A percentile compares a stretch with the other conserved stretches of the same genome.
These are phyloP conservation scores for Oidiodendron maius DNA, from an alignment of 495 filamentous ascomycete genomes.

Conservation along the genomic window DNA sequence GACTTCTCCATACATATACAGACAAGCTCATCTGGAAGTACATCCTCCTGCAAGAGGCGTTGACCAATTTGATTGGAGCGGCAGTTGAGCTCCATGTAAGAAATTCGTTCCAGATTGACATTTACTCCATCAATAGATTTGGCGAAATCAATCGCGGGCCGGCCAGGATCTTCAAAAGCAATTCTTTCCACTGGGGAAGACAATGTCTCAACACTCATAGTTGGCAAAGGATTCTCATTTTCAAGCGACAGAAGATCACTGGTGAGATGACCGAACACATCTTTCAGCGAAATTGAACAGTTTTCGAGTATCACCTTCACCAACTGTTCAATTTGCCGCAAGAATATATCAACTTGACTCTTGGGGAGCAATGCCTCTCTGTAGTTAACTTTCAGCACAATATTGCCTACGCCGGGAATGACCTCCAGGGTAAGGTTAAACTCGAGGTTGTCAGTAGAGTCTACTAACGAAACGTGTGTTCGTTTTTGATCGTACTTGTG, in stretches of 20 bases:
- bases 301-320: slow-evolving; percentile 38
- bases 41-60: slow-evolving; percentile 39
- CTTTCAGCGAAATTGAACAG: slow-evolving; percentile 26
- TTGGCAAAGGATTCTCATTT: slow-evolving; percentile 33
- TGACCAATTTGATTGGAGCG: slow-evolving; percentile 60
- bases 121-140: slow-evolving; percentile 28
- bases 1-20: slow-evolving; percentile 69
- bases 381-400: slow-evolving; percentile 46
- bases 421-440: slow-evolving; percentile 68
- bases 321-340: slow-evolving; percentile 50
- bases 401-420: slow-evolving; percentile 41
- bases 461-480: slow-evolving; percentile 38
- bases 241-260: slow-evolving; percentile 46
- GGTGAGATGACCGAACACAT: slow-evolving; percentile 26
- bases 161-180: slow-evolving; percentile 38
- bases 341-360: slow-evolving; percentile 45
- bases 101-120: slow-evolving; percentile 35
- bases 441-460: slow-evolving; percentile 61
- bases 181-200: slow-evolving; percentile 47
- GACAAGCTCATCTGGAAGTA: slow-evolving; percentile 46
- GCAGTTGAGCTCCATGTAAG: slow-evolving; percentile 56
- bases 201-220: slow-evolving; percentile 27
- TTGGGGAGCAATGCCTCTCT: slow-evolving; percentile 39
- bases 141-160: slow-evolving; percentile 56
- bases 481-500: slow-evolving; percentile 26